Evolutionary conservation across 1,139 yeast genomes (phyloP), one percentile per base, ranked within the genome.

Genomic region (Blastobotrys niveus): DNA sequence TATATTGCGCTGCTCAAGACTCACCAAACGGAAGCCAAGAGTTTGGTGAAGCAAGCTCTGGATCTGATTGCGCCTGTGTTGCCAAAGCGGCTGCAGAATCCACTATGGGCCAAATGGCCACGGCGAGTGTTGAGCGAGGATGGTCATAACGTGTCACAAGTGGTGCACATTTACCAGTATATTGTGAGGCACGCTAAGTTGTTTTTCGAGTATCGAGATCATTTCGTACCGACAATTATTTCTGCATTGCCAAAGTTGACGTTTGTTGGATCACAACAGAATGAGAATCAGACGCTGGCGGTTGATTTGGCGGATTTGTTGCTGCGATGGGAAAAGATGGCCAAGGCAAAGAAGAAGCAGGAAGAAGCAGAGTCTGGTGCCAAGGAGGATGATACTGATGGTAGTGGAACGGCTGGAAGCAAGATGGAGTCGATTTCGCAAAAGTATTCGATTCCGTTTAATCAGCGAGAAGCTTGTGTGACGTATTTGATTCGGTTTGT

Each of bases 161-260:
- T 84, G 8, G 76, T 87, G 52, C 89, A 86, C 57, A 86, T 93
- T 19, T 91, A 87, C 56, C 95, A 88, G 57, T 88, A 89, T 58
- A 79, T 93, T 64, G 87, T 86, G 29, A 83, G 82, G 43, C 95
- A 91, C 55, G 79, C 94, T 0, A 91, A 82, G 48, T 67, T 87
- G 43, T 91, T 93, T 63, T 91, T 77, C 58, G 80, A 79, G 43
- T 91, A 91, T 7, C 74, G 97, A 48, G 96, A 88, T 55, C 88
- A 87, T 52, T 91, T 89, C 57, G 79, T 88, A 48, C 83, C 95
- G 2, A 86, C 83, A 52, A 84, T 91, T 44, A 85, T 91, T 42
- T 79, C 93, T n/a, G 95, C 96, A 1, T 84, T 93, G 89, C 95
- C 95, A 20, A 88, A 89, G 60, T 70, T 91, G 46, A 86, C 95